Base-by-base conservation (phyloP, 257 asterid species). In the Ilex asprella region DNA sequence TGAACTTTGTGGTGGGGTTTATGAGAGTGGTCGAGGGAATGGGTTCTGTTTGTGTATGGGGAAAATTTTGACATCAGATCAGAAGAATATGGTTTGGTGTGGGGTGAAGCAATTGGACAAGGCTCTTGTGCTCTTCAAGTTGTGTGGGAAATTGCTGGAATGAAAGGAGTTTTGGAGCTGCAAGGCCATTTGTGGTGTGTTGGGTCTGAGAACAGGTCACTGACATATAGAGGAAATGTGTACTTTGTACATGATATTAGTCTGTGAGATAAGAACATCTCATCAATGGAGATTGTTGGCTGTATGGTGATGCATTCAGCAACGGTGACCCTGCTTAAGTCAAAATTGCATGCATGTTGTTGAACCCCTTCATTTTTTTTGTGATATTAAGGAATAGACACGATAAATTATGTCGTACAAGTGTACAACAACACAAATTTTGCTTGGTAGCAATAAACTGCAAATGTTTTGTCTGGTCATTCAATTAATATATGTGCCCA, bases 101-200 rank as follows among this genome's bases (percentile, higher is more conserved):
- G 96, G 86, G 39, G 76, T 85, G 79, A 89, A 81, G 81, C 82
- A 89, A 65, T 77, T 93, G 30, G 89, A 87, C 47, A 75, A 66
- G 74, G 95, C 86, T 59, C 80, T 93, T 71, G 85, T 88, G 60
- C 55, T 93, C 65, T 87, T 86, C 68, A 89, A 87, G 75, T 93
- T 70, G 87, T 93, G 13, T 85, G 95, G 97, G 91, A 87, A 67
- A 80, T 75, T 2, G 88, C 95, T 10, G 84, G 79, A 51, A 68
- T 70, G 82, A 82, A 87, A 76, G 99, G 91, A 54, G 84, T 81
- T 65, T 69, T 93, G 72, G 83, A 79, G 82, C 57, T 89, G 73
- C 95, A 87, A 77, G 99, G 97, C 31, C 97, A 89, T 81, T 62
- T 89, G 72, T 89, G 96, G 97, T 87, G 90, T 76, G 70, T 87